These are phyloP conservation scores for Stenocarpella maydis DNA, from an alignment of 2,329 filamentous ascomycete genomes.

Conservation along the genomic window DNA sequence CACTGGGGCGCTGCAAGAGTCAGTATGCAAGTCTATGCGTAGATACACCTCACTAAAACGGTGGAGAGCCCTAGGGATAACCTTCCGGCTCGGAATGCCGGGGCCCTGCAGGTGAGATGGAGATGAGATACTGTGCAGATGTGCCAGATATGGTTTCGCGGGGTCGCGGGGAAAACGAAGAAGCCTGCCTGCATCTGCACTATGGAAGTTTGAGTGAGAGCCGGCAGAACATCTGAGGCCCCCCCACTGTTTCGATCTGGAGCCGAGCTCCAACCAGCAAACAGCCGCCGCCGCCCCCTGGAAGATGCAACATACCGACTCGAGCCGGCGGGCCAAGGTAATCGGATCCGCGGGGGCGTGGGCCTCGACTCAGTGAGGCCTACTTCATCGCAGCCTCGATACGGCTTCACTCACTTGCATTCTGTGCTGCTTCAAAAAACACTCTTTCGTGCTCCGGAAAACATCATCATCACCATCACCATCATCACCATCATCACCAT, in stretches of 20 bases:
- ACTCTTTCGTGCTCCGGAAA: too few species aligned
- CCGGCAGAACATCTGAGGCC: too few species aligned
- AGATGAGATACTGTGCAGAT: too few species aligned
- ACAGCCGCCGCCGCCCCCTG: not conserved
- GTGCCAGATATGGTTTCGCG: too few species aligned
- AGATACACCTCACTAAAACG: too few species aligned
- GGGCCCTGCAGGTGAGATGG: not conserved
- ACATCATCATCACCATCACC: too few species aligned
- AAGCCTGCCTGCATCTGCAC: not conserved
- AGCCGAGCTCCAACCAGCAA: not conserved
- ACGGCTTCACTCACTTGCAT: not conserved
- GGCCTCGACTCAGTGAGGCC: not conserved
- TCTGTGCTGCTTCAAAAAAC: not conserved
- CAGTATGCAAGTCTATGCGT: not conserved
- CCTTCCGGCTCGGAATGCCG: slow-evolving; percentile 2
- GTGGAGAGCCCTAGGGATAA: not conserved
- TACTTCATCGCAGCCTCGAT: not conserved
- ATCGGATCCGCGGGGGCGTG: slow-evolving; percentile 7
- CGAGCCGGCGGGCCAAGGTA: slow-evolving; percentile 31
- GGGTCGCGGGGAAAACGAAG: not conserved
- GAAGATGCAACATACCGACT: slow-evolving; percentile 1
- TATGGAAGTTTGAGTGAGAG: not conserved
- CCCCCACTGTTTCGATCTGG: not conserved
- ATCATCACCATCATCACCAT: too few species aligned
- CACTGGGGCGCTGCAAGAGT: not conserved